These are phyloP conservation scores for Asterella californica DNA, from an alignment of 225 moss, liverwort and hornwort genomes.

Conservation along the genomic window DNA sequence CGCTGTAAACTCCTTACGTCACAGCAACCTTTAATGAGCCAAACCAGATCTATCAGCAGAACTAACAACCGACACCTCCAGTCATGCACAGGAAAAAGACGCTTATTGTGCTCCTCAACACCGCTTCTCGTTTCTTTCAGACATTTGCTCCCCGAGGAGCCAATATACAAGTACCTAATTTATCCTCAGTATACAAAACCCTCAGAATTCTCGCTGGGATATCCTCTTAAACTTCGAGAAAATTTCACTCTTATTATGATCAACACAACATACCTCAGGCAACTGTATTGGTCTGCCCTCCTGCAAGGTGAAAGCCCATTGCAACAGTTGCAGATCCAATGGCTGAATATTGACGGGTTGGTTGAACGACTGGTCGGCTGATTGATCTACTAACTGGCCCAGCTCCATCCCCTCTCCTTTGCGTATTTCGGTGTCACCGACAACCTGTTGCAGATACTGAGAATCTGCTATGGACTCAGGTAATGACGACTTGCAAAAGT, in stretches of 20 bases:
- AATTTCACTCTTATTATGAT: neutral
- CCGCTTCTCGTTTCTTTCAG: neutral
- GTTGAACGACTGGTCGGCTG: slow-evolving; percentile 47
- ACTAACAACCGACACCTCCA: neutral
- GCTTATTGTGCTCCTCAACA: neutral
- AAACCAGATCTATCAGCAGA: neutral
- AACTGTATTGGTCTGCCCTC: slow-evolving; percentile 67
- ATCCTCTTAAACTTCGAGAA: neutral
- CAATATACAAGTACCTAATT: neutral
- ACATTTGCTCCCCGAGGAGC: too few species aligned
- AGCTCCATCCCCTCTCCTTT: slow-evolving; percentile 95
- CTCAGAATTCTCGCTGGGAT: too few species aligned
- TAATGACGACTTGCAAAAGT: slow-evolving; percentile 77
- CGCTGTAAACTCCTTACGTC: neutral
- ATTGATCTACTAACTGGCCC: slow-evolving; percentile 48
- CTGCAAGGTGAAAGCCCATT: slow-evolving; percentile 78
- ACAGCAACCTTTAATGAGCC: neutral
- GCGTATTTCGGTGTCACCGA: slow-evolving; percentile 78
- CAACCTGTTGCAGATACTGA: slow-evolving; percentile 62
- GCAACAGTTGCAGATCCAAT: slow-evolving; percentile 68
- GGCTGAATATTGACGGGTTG: slow-evolving; percentile 52
- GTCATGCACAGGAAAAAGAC: neutral
- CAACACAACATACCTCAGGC: slow-evolving; percentile 53
- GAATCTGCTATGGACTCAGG: slow-evolving; percentile 70
- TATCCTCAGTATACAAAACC: neutral